Evolutionary conservation across 2,329 filamentous ascomycete genomes (phyloP).

Genomic region (Ceratocystis variospora): DNA sequence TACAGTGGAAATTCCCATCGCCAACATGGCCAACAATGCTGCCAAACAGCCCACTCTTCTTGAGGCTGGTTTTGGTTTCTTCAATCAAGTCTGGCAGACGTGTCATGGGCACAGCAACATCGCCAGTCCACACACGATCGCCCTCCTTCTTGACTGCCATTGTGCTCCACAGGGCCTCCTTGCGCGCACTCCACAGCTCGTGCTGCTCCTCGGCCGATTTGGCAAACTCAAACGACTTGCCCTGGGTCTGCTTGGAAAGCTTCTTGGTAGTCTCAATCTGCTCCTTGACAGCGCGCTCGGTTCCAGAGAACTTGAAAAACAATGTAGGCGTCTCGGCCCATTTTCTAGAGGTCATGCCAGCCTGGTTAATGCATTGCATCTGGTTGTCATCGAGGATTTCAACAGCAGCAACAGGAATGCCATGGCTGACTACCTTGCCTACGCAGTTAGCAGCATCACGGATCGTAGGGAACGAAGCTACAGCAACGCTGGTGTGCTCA

Average conservation of each 20-base stretch:
- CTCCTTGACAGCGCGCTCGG: constrained; percentile 57
- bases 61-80: constrained; percentile 43
- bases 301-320: constrained; percentile 75
- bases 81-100: constrained; percentile 62
- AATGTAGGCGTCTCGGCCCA: constrained; percentile 65
- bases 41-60: constrained; percentile 31
- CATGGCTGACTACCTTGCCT: constrained; percentile 61
- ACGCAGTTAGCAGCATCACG: constrained; percentile 67
- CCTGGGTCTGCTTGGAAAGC: constrained; percentile 47
- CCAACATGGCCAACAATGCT: constrained; percentile 58
- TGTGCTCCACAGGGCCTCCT: constrained; percentile 72
- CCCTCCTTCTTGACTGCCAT: constrained; percentile 50
- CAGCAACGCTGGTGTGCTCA: constrained; percentile 65
- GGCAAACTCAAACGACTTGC: constrained; percentile 66
- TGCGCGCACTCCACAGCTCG: constrained; percentile 71
- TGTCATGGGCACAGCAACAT: constrained; percentile 72
- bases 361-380: constrained; percentile 57
- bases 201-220: constrained; percentile 52
- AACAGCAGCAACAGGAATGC: constrained; percentile 77
- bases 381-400: constrained; percentile 88
- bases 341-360: constrained; percentile 48
- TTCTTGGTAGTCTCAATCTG: constrained; percentile 55
- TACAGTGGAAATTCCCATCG: constrained; percentile 64
- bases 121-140: constrained; percentile 74
- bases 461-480: constrained; percentile 46